These are phyloP conservation scores for Lepidopterella palustris DNA, from an alignment of 495 filamentous ascomycete species.

Conservation along the genomic window DNA sequence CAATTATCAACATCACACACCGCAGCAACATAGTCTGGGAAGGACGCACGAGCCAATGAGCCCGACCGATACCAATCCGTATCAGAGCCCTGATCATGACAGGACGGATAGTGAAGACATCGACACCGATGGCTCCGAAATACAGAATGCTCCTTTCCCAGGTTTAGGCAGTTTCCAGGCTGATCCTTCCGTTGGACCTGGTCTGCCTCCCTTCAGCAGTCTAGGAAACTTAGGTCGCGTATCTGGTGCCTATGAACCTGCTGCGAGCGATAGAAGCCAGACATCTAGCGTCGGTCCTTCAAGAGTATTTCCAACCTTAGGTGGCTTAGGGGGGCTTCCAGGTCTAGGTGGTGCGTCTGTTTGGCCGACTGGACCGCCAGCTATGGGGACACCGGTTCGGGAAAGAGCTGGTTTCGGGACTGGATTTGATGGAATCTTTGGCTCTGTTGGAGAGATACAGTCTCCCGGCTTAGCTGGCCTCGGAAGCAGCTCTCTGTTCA, in stretches of 20 bases:
- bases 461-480: slow-evolving; percentile 63
- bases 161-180: slow-evolving; percentile 50
- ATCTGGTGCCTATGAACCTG: slow-evolving; percentile 51
- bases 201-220: slow-evolving; percentile 32
- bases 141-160: slow-evolving; percentile 50
- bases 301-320: slow-evolving; percentile 62
- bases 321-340: slow-evolving; percentile 54
- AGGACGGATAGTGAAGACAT: slow-evolving; percentile 61
- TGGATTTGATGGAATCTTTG: slow-evolving; percentile 71
- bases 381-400: slow-evolving; percentile 67
- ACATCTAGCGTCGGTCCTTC: slow-evolving; percentile 73
- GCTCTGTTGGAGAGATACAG: slow-evolving; percentile 62
- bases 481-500: slow-evolving; percentile 45
- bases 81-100: slow-evolving; percentile 85
- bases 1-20: slow-evolving; percentile 52
- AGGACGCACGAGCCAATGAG: slow-evolving; percentile 61
- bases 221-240: slow-evolving; percentile 31
- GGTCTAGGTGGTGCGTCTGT: slow-evolving; percentile 53
- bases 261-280: slow-evolving; percentile 72
- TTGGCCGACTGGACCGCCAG: slow-evolving; percentile 56
- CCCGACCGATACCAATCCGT: slow-evolving; percentile 96
- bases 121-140: slow-evolving; percentile 54
- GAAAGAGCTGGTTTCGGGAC: slow-evolving; percentile 58
- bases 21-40: slow-evolving; percentile 46
- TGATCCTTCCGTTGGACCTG: slow-evolving; percentile 34